Base-by-base conservation (phyloP, 805 yeast species). In the Candida tammaniensis region DNA sequence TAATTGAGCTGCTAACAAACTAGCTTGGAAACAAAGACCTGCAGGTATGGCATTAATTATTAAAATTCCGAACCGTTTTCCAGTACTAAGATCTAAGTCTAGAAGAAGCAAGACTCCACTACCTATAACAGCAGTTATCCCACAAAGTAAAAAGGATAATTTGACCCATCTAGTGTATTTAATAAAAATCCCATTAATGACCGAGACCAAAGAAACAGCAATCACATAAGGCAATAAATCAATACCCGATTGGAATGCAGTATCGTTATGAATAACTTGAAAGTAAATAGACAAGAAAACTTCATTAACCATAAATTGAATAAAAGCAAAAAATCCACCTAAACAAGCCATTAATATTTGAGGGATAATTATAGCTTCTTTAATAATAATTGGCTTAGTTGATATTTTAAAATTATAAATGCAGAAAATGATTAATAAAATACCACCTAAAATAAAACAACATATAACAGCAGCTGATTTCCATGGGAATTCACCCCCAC, bases 401-500 rank as follows among this genome's bases (percentile, higher is more conserved):
- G 79, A 65, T 25, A 50, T 48, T n/a, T 31, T 42, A 45, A 69
- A 70, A 43, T 70, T 71, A 59, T 68, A 72, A 20, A 59, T 35
- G 14, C 52, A 42, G 30, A 75, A 74, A 0, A 37, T 42, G 7
- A 60, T 40, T 4, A 64, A 24, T 2, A 68, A 36, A 1, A 65
- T 11, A 1, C 68, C 66, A 7, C 81, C 79, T 22, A 78, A 24
- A 7, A 72, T 54, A 33, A 79, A 66, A 33, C 71, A 70, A 8
- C 55, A 44, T 5, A 80, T 69, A 3, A 76, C 74, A 4, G 74
- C 67, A n/a, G 74, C 73, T 0, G 80, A 70, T 2, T 56, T 49
- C 86, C 86, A 80, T 1, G 74, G 55, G 45, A 54, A 68, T 21
- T 68, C 59, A 22, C 57, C 52, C 2, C 80, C 79, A 13, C 83